phyloP scores from a whole-genome alignment of 495 filamentous ascomycete genomes.

The Penicillium verhagenii region DNA sequence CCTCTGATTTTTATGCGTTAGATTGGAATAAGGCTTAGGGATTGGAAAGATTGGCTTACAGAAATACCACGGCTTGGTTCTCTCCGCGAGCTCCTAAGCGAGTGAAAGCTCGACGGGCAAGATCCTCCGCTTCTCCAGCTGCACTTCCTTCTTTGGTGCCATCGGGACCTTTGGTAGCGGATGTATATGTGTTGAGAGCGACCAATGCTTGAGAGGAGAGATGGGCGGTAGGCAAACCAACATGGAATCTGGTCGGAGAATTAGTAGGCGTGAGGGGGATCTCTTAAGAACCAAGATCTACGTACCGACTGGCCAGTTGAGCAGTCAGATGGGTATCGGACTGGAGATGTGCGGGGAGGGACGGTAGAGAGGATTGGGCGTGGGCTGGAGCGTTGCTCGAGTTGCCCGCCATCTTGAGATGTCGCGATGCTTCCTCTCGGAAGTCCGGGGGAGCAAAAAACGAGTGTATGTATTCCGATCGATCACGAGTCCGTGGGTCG shows the following conservation, averaged over 20 bases:
- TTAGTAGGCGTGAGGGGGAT: conserved; percentile 24
- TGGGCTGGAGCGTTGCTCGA: conserved; percentile 55
- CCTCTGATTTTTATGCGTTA: conserved; percentile 53
- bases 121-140: conserved; percentile 81
- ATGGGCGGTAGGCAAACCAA: conserved; percentile 77
- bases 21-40: not conserved
- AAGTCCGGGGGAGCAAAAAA: conserved; percentile 9
- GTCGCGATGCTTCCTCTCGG: conserved; percentile 21
- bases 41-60: conserved; percentile 59
- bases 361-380: conserved; percentile 84
- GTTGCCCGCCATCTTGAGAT: conserved; percentile 36
- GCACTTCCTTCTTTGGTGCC: conserved; percentile 82
- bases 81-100: conserved; percentile 86
- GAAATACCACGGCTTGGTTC: conserved; percentile 87
- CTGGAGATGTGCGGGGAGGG: conserved; percentile 86
- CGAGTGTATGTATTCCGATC: conserved; percentile 21
- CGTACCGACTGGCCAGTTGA: conserved; percentile 83
- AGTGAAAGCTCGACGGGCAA: conserved; percentile 80
- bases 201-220: conserved; percentile 90
- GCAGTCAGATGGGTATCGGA: conserved; percentile 95
- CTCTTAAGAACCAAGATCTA: no score
- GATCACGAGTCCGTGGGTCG: not conserved
- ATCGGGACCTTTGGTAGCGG: conserved; percentile 83
- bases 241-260: conserved; percentile 63
- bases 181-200: conserved; percentile 88